A percentile compares a stretch with the other conserved stretches of the same genome.
Evolutionary conservation across 1,284 basidiomycete species (phyloP).

Genomic region (Cutaneotrichosporon sp.): DNA sequence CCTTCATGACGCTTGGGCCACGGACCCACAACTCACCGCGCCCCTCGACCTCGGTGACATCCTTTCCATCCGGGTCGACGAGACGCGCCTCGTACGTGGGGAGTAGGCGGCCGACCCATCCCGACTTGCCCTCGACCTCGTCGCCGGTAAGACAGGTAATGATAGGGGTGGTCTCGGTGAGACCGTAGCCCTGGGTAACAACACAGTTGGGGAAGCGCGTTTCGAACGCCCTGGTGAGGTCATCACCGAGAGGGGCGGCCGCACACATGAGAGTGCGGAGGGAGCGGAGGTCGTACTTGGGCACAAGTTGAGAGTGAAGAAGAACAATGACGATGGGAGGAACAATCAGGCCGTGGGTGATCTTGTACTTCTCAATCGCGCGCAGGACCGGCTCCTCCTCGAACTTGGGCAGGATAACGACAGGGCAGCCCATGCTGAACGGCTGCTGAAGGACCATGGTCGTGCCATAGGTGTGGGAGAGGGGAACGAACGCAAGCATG

Average conservation of each 20-base stretch:
- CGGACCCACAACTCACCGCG: conserved; percentile 75
- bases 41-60: conserved; percentile 53
- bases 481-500: conserved; percentile 16
- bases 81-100: conserved; percentile 74
- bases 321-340: conserved; percentile 70
- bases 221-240: conserved; percentile 35
- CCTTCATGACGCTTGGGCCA: conserved; percentile 75
- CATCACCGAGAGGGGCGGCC: conserved; percentile 69
- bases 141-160: conserved; percentile 26
- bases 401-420: conserved; percentile 67
- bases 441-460: conserved; percentile 57
- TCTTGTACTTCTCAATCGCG: conserved; percentile 64
- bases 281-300: conserved; percentile 64
- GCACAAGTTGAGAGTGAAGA: conserved; percentile 54
- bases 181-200: conserved; percentile 47
- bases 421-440: conserved; percentile 56
- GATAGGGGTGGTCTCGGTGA: conserved; percentile 52
- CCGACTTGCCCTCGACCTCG: conserved; percentile 47
- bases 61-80: conserved; percentile 50
- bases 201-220: conserved; percentile 20
- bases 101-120: conserved; percentile 66
- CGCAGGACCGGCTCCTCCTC: conserved; percentile 55
- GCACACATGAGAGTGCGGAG: conserved; percentile 66
- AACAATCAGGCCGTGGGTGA: conserved; percentile 64
- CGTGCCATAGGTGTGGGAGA: conserved; percentile 18